Evolutionary conservation across 345 rosid genomes (phyloP).

Genomic region (Excoecaria cochinchinensis): DNA sequence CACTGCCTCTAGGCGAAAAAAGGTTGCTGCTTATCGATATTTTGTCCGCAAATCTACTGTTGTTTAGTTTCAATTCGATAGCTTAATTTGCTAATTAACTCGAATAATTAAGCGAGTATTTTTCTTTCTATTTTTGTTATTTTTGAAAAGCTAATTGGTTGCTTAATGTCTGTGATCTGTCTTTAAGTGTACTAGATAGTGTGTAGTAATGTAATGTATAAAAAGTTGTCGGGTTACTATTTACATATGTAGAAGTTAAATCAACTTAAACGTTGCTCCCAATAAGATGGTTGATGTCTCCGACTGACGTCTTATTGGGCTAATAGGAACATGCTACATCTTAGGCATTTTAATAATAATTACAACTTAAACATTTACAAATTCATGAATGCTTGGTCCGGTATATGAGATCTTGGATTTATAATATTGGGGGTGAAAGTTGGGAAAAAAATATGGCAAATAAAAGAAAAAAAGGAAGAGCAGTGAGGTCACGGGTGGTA

Average conservation of each 20-base stretch:
- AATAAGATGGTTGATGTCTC: background rate
- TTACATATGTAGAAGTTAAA: background rate
- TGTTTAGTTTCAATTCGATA: slow-evolving; percentile 16
- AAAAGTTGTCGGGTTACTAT: background rate
- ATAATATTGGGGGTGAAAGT: no score
- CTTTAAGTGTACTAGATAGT: background rate
- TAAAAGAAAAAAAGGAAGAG: no score
- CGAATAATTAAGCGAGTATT: background rate
- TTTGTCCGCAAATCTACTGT: slow-evolving; percentile 63
- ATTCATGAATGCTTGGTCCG: no score
- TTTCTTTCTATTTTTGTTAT: background rate
- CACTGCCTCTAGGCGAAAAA: slow-evolving; percentile 68
- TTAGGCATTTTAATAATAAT: no score
- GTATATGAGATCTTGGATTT: no score
- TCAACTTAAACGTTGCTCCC: background rate
- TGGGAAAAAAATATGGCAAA: no score
- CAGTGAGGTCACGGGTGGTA: no score
- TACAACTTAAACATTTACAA: no score
- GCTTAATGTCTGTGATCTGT: slow-evolving; percentile 17
- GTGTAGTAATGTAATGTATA: slow-evolving; percentile 15
- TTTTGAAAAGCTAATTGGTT: background rate
- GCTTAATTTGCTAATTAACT: background rate
- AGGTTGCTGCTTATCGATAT: slow-evolving; percentile 94
- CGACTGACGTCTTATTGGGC: no score
- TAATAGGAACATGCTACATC: no score